Conservation (phyloP, 306 rosid genomes). For the Prunus davidiana region DNA sequence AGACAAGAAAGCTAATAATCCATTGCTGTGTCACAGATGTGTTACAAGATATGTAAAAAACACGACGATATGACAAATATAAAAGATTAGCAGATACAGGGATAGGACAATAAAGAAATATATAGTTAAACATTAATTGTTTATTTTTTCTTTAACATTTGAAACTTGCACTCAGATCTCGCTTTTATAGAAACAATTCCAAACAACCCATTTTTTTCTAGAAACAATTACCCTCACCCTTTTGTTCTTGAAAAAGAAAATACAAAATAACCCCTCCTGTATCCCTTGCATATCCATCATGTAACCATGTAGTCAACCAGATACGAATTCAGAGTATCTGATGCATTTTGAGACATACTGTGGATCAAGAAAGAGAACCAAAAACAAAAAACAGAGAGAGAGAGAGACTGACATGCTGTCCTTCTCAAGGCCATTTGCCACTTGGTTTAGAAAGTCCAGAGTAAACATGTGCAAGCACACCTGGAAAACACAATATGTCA, state of each 20-base stretch:
- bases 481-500: slow-evolving; percentile 45
- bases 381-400: neutral
- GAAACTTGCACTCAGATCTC: no score
- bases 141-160: neutral
- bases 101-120: neutral
- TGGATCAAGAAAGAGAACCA: neutral
- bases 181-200: no score
- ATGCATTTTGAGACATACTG: neutral
- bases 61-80: neutral
- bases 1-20: neutral
- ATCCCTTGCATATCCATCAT: neutral
- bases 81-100: neutral
- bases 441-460: slow-evolving; percentile 93
- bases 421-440: slow-evolving; percentile 96
- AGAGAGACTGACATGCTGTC: slow-evolving; percentile 71
- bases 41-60: neutral
- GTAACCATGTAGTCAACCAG: neutral
- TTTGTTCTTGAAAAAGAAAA: neutral
- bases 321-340: no score
- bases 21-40: neutral
- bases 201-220: neutral
- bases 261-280: neutral
- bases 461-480: slow-evolving; percentile 98
- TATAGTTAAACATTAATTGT: neutral
- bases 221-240: neutral